These are phyloP conservation scores for Withania somnifera DNA, from an alignment of 305 asterid species.

Conservation along the genomic window DNA sequence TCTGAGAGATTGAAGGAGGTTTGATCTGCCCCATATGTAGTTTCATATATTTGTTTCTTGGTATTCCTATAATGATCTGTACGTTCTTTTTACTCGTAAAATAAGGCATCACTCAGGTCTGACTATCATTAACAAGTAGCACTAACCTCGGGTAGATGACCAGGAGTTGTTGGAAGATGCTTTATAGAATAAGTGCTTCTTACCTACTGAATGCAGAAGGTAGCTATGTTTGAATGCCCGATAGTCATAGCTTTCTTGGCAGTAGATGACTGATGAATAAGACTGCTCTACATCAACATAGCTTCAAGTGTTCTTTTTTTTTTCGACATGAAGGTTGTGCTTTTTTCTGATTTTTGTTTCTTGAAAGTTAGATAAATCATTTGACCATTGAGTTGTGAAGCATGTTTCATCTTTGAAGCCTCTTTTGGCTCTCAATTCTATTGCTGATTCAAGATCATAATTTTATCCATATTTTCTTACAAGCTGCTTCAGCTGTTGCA, in stretches of 20 bases:
- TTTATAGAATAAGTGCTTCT: slow-evolving; percentile 31
- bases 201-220: slow-evolving; percentile 69
- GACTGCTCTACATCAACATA: slow-evolving; percentile 32
- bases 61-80: neutral
- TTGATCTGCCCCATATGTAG: neutral
- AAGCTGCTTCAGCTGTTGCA: slow-evolving; percentile 55
- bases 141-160: slow-evolving; percentile 58
- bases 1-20: slow-evolving; percentile 57
- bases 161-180: slow-evolving; percentile 50
- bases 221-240: slow-evolving; percentile 4
- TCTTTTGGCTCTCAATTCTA: neutral
- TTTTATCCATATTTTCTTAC: slow-evolving; percentile 58
- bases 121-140: slow-evolving; percentile 34
- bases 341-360: neutral
- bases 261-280: neutral
- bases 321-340: neutral
- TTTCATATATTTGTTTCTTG: neutral
- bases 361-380: neutral
- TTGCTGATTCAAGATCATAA: neutral
- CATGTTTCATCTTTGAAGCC: slow-evolving; percentile 4
- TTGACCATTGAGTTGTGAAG: neutral
- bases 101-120: slow-evolving; percentile 61
- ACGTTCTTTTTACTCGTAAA: slow-evolving; percentile 3
- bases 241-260: neutral
- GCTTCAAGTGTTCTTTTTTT: slow-evolving; percentile 8